Evolutionary conservation across 345 rosid species (phyloP).

Genomic region (Gossypium arboreum): DNA sequence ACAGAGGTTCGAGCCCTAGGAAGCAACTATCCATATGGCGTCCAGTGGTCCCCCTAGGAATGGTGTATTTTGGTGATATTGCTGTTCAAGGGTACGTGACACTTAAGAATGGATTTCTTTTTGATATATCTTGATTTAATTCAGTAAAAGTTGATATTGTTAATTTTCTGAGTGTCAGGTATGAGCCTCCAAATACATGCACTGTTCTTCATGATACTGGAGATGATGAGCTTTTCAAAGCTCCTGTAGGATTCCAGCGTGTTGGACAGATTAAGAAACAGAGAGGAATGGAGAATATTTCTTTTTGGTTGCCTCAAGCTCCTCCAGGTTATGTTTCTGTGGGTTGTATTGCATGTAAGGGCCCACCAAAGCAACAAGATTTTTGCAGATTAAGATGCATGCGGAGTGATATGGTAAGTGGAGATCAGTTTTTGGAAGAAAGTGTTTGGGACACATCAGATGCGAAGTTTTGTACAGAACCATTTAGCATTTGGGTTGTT

Average conservation of each 20-base stretch:
- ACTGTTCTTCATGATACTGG: constrained; percentile 68
- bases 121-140: not conserved
- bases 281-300: constrained; percentile 70
- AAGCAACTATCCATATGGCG: constrained; percentile 88
- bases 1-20: constrained; percentile 58
- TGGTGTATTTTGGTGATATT: constrained; percentile 90
- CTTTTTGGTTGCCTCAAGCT: constrained; percentile 95
- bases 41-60: constrained; percentile 64
- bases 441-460: constrained; percentile 88
- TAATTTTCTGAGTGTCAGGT: constrained; percentile 43
- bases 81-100: constrained; percentile 80
- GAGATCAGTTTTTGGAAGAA: constrained; percentile 78
- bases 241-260: constrained; percentile 58
- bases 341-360: constrained; percentile 83
- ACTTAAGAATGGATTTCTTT: not conserved
- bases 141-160: constrained; percentile 3
- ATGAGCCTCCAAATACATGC: constrained; percentile 80
- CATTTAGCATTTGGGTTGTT: constrained; percentile 85
- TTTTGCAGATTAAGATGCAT: constrained; percentile 66
- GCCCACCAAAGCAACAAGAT: constrained; percentile 59
- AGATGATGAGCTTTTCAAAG: constrained; percentile 63
- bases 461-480: constrained; percentile 51
- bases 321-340: constrained; percentile 93
- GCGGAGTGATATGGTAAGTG: constrained; percentile 83
- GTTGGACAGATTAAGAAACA: constrained; percentile 88